A percentile compares a stretch with the other conserved stretches of the same genome.
These are phyloP conservation scores for Penicillium sp. DNA, from an alignment of 2,329 filamentous ascomycete genomes.

Conservation along the genomic window DNA sequence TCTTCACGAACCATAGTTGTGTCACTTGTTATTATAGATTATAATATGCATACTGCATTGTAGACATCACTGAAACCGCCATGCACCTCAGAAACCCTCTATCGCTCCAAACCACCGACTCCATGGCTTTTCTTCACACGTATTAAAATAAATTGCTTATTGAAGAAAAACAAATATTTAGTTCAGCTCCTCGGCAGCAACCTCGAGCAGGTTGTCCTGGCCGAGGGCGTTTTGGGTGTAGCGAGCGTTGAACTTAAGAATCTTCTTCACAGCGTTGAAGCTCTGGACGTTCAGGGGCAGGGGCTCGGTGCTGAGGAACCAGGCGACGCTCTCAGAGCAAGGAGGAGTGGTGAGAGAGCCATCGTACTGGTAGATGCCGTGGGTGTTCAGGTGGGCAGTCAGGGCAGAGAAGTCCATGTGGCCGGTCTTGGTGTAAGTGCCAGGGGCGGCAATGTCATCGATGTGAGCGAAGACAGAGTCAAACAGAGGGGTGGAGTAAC, in stretches of 20 bases:
- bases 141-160: too few species aligned
- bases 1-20: too few species aligned
- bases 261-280: constrained; percentile 56
- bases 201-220: constrained; percentile 48
- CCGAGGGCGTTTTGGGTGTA: constrained; percentile 58
- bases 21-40: too few species aligned
- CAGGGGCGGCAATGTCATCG: constrained; percentile 44
- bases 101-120: too few species aligned
- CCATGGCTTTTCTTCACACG: too few species aligned
- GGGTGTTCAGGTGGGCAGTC: constrained; percentile 40
- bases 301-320: constrained; percentile 50
- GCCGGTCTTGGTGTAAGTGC: constrained; percentile 41
- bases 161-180: too few species aligned
- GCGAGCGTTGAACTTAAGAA: constrained; percentile 62
- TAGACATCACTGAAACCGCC: too few species aligned
- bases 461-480: constrained; percentile 54
- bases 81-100: too few species aligned
- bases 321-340: constrained; percentile 58
- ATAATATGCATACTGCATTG: too few species aligned
- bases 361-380: constrained; percentile 55
- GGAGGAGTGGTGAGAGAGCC: constrained; percentile 68
- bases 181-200: constrained; percentile 20
- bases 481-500: constrained; percentile 46
- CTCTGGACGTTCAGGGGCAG: constrained; percentile 54
- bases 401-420: constrained; percentile 52